These are phyloP conservation scores for Penicillium aurantiogriseum DNA, from an alignment of 2,329 filamentous ascomycete species.

Conservation along the genomic window DNA sequence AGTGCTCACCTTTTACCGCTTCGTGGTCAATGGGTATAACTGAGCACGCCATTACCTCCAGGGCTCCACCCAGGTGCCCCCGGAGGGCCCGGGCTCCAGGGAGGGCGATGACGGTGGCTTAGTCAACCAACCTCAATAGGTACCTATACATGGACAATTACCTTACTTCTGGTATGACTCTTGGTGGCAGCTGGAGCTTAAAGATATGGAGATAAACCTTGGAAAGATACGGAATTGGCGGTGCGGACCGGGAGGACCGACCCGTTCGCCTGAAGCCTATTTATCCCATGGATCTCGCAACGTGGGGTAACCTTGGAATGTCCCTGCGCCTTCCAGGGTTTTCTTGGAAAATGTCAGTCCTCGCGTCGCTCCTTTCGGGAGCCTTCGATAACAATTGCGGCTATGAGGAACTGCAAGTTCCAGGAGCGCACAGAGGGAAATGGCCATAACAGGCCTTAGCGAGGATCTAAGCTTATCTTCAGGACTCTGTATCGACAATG, in stretches of 20 bases:
- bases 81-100: not conserved
- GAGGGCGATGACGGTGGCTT: not conserved
- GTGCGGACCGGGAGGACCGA: not conserved
- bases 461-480: too few relatives aligned
- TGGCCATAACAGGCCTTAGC: too few relatives aligned
- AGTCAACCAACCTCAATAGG: not conserved
- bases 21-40: not conserved
- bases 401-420: not conserved
- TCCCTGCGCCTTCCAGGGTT: not conserved
- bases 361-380: not conserved
- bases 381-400: not conserved
- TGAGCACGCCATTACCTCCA: not conserved
- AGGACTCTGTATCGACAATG: too few relatives aligned
- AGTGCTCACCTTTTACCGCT: not conserved
- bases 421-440: not conserved
- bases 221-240: not conserved
- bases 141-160: not conserved
- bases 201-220: not conserved
- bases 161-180: not conserved
- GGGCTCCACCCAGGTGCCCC: not conserved
- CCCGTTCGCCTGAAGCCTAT: not conserved
- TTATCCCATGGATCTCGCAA: not conserved
- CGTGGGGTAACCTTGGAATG: not conserved
- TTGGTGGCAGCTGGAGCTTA: not conserved
- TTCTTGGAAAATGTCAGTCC: not conserved